Conservation (phyloP, 768 basidiomycete species). For the Trametopsis cervina region DNA sequence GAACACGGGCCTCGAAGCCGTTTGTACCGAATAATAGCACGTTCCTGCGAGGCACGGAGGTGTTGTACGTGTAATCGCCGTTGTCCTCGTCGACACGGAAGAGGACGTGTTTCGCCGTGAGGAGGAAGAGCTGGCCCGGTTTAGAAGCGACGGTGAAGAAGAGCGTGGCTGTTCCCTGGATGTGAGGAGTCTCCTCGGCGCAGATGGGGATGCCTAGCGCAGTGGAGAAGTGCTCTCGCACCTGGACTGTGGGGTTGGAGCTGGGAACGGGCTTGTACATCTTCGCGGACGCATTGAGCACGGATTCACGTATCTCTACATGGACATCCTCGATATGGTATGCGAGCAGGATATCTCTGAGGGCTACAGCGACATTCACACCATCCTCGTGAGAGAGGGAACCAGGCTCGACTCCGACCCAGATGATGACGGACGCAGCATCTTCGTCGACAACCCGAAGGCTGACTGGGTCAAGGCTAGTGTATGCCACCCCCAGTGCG, state of each 20-base stretch:
- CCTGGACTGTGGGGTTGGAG: conserved; percentile 8
- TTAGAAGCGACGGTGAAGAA: conserved; percentile 14
- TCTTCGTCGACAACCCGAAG: conserved; percentile 9
- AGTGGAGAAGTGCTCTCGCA: conserved; percentile 15
- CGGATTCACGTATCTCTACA: conserved; percentile 14
- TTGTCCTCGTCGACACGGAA: conserved; percentile 11
- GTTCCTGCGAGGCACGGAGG: conserved; percentile 3
- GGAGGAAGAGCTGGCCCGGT: conserved; percentile 11
- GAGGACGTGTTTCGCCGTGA: conserved; percentile 14
- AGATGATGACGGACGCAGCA: conserved; percentile 11
- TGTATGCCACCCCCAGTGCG: conserved; percentile 7
- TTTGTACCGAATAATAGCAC: conserved; percentile 14
- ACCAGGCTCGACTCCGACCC: conserved; percentile 14
- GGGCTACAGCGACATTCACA: conserved; percentile 7
- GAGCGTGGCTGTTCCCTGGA: conserved; percentile 18
- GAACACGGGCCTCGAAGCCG: conserved; percentile 9
- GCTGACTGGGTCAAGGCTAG: conserved; percentile 12
- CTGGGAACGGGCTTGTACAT: conserved; percentile 7
- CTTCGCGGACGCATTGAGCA: conserved; percentile 8
- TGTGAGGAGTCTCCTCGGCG: conserved; percentile 1
- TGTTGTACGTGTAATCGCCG: conserved; percentile 8
- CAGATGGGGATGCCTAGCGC: conserved; percentile 17
- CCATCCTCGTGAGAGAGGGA: conserved; percentile 13
- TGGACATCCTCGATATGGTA: conserved; percentile 13
- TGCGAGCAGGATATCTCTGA: conserved; percentile 9